Conservation (phyloP, 805 yeast genomes). For the Zygosaccharomyces rouxii region DNA sequence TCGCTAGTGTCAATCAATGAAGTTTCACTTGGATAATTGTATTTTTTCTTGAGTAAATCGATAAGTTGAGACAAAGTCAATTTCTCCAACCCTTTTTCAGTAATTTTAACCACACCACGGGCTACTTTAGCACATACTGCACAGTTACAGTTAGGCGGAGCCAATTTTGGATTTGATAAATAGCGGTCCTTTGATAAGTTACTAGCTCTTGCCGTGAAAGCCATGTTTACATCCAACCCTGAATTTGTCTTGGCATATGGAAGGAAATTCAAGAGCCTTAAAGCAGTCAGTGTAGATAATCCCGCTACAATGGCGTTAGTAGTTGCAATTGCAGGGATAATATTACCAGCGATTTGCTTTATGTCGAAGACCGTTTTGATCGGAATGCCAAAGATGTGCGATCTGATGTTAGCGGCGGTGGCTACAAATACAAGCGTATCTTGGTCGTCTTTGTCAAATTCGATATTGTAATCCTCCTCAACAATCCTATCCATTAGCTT, state of each 20-base stretch:
- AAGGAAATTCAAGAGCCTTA: constrained; percentile 45
- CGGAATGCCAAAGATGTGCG: constrained; percentile 64
- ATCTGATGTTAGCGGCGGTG: constrained; percentile 77
- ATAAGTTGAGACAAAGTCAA: constrained; percentile 50
- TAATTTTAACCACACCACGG: constrained; percentile 46
- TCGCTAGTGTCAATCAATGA: constrained; percentile 33
- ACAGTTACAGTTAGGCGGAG: constrained; percentile 66
- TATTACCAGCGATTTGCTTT: constrained; percentile 95
- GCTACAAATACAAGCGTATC: constrained; percentile 87
- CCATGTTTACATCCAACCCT: constrained; percentile 40
- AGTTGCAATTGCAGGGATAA: constrained; percentile 97
- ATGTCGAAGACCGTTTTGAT: constrained; percentile 75
- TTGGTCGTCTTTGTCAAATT: constrained; percentile 92
- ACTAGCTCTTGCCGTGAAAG: constrained; percentile 50
- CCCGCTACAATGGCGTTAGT: constrained; percentile 96
- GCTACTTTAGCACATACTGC: constrained; percentile 54
- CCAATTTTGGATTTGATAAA: constrained; percentile 58
- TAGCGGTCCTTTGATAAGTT: constrained; percentile 46
- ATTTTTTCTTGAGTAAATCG: constrained; percentile 43
- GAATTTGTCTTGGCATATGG: constrained; percentile 31
- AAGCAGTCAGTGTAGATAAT: constrained; percentile 68
- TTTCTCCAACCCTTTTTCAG: constrained; percentile 19
- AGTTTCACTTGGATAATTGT: constrained; percentile 45
- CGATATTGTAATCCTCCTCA: constrained; percentile 39
- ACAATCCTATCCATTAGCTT: constrained; percentile 47